Evolutionary conservation across 768 basidiomycete genomes (phyloP), one percentile per base, ranked within the genome.

Genomic region (Psilocybe azurescens): DNA sequence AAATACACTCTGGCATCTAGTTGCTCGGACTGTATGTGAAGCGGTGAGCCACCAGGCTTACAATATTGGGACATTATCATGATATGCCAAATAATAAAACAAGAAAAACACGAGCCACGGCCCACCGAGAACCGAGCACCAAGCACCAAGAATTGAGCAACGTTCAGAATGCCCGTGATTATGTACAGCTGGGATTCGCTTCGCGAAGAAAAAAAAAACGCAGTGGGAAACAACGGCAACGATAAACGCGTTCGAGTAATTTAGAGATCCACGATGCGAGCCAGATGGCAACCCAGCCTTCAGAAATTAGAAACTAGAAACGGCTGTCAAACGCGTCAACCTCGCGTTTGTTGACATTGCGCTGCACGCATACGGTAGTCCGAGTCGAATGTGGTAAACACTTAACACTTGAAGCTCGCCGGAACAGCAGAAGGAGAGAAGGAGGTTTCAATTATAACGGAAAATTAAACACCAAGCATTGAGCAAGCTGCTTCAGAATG

Each of bases 121-220:
- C 24, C 24, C 24, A 24, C 24, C 24, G 24, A 24, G 24, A 2
- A 24, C 24, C 24, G 1, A 24, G 24, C 24, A 24, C 24, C 24
- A 24, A 24, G 24, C 0, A 24, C n/a, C n/a, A n/a, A n/a, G n/a
- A n/a, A n/a, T n/a, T 33, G 36, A 53, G 33, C 33, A 33, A 33
- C 5, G 5, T 64, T 52, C 28, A 60, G 63, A 60, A 54, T 55
- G 58, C 63, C 58, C 55, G 58, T 60, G 55, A 57, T 60, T 52
- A 30, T 33, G 33, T 9, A 5, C 33, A n/a, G n/a, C n/a, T n/a
- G 33, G 4, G 9, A 33, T 9, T 33, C 33, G 33, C 33, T n/a
- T n/a, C n/a, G n/a, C n/a, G n/a, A n/a, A n/a, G n/a, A n/a, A n/a
- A n/a, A 33, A 4, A 33, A 9, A 33, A 33, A 33, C 33, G 33